These are phyloP conservation scores for Neurospora sp. DNA, from an alignment of 495 filamentous ascomycete species.

Conservation along the genomic window DNA sequence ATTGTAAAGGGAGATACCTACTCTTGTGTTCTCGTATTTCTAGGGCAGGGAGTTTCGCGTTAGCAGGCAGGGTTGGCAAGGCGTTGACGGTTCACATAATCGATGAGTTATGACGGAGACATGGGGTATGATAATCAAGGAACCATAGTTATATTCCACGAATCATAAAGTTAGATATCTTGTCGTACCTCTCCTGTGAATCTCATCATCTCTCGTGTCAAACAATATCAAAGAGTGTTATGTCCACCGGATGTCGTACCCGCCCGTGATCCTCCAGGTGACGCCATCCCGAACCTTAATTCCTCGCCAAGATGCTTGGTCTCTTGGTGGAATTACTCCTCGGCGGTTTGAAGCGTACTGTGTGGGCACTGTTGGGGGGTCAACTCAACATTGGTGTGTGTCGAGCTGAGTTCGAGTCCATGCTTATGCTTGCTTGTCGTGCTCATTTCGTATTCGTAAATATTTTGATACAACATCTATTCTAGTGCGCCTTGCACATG, in stretches of 20 bases:
- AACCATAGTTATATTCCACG: background rate
- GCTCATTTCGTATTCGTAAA: background rate
- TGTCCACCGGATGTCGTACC: background rate
- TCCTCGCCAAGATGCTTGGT: background rate
- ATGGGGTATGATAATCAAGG: background rate
- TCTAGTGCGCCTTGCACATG: background rate
- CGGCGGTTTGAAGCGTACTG: background rate
- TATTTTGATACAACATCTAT: background rate
- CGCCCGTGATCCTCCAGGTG: background rate
- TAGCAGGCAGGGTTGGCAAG: background rate
- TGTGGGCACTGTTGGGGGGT: background rate
- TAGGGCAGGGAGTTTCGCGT: background rate
- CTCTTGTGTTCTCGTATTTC: background rate
- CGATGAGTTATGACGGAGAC: background rate
- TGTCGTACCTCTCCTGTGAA: too few species aligned
- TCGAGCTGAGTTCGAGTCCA: too few species aligned
- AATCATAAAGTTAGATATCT: too few species aligned
- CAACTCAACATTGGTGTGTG: too few species aligned
- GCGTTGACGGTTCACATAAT: background rate
- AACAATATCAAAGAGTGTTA: background rate
- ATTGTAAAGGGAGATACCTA: background rate
- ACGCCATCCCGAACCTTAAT: background rate
- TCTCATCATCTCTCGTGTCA: too few species aligned
- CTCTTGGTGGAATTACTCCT: background rate
- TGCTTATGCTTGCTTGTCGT: too few species aligned